Evolutionary conservation across 164 flowering plant species (phyloP).

Genomic region (Hamamelis virginiana): DNA sequence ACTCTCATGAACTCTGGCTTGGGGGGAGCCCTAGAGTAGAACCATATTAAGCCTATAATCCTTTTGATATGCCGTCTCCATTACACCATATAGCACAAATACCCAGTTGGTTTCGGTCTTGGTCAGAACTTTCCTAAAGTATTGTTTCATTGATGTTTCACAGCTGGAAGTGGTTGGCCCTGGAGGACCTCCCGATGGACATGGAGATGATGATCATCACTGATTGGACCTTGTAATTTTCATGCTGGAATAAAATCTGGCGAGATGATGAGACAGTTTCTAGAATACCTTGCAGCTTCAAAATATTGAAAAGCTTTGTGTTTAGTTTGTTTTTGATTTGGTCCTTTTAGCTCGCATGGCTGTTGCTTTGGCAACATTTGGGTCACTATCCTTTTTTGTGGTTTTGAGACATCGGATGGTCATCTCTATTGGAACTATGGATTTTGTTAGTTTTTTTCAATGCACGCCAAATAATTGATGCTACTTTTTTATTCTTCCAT

Average conservation of each 20-base stretch:
- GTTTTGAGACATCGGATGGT: constrained; percentile 2
- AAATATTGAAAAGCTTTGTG: constrained; percentile 12
- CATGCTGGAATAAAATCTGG: constrained; percentile 38
- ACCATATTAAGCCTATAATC: background rate
- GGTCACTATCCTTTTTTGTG: constrained; percentile 3
- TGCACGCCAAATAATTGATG: constrained; percentile 19
- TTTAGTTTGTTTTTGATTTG: constrained; percentile 17
- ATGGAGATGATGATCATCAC: constrained; percentile 45
- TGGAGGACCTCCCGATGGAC: constrained; percentile 72
- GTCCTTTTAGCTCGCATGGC: constrained; percentile 17
- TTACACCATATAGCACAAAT: background rate
- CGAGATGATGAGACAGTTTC: constrained; percentile 26
- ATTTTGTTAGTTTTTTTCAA: constrained; percentile 10
- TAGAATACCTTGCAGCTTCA: constrained; percentile 21
- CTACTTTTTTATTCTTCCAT: constrained; percentile 9
- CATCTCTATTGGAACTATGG: constrained; percentile 14
- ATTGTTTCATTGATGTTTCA: constrained; percentile 15
- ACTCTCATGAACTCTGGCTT: no score
- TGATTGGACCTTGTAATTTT: constrained; percentile 28
- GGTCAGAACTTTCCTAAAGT: background rate
- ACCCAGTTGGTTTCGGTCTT: background rate
- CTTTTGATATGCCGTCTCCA: background rate
- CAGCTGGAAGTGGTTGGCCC: constrained; percentile 86
- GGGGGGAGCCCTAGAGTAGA: background rate
- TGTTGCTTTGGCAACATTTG: constrained; percentile 23